phyloP scores from a whole-genome alignment of 495 filamentous ascomycete genomes.

The Cetradonia linearis region DNA sequence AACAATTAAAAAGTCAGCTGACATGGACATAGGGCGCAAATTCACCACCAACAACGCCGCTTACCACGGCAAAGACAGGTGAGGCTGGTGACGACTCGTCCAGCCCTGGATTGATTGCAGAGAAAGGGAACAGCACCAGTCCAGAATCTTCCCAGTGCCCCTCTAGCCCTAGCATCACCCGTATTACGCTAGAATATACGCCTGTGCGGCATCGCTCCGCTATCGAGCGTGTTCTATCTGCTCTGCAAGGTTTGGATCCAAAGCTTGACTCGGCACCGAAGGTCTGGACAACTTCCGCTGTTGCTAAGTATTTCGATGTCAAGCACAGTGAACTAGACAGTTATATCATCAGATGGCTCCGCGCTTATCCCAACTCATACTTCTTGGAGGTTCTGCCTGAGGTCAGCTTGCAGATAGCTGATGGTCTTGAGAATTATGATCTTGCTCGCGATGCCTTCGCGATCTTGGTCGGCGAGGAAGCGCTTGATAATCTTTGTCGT shows the following conservation, averaged over 20 bases:
- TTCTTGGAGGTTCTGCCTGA: constrained; percentile 43
- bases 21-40: constrained; percentile 8
- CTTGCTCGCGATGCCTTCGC: constrained; percentile 40
- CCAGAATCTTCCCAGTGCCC: neutral
- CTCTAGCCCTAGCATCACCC: neutral
- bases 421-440: constrained; percentile 31
- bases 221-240: constrained; percentile 47
- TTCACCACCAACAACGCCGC: constrained; percentile 13
- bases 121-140: neutral
- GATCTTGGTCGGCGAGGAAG: constrained; percentile 39
- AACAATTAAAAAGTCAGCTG: neutral
- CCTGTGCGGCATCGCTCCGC: constrained; percentile 48
- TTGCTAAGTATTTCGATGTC: constrained; percentile 49
- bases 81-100: neutral
- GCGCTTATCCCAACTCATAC: constrained; percentile 31
- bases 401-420: constrained; percentile 36
- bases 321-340: constrained; percentile 28
- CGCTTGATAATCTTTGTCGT: constrained; percentile 29
- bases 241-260: constrained; percentile 39
- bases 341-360: constrained; percentile 40
- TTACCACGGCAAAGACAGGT: neutral
- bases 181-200: constrained; percentile 43
- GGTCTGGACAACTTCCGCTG: constrained; percentile 50
- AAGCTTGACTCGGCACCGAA: constrained; percentile 55
- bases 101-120: no score